Conservation (phyloP, 2,329 filamentous ascomycete species). For the Arachnomyces sp. region DNA sequence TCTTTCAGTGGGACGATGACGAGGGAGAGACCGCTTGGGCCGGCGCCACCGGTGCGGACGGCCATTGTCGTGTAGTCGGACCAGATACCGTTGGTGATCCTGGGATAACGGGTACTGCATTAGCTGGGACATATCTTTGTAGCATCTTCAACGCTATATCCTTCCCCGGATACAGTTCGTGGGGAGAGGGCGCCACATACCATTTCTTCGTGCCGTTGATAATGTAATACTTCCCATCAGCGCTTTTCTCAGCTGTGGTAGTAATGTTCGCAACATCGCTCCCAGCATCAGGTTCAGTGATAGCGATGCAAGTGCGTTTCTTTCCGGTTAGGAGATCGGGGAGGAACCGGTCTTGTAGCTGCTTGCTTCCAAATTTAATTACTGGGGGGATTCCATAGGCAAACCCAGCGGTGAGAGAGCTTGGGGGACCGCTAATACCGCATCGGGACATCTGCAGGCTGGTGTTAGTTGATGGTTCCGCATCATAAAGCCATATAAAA, state of each 20-base stretch:
- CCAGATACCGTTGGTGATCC: conserved; percentile 66
- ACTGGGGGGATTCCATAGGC: conserved; percentile 65
- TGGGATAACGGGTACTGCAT: conserved; percentile 13
- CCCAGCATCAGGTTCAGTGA: conserved; percentile 68
- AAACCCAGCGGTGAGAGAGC: conserved; percentile 61
- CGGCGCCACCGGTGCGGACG: conserved; percentile 61
- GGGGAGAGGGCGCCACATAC: conserved; percentile 23
- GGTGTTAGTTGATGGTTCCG: too few species aligned
- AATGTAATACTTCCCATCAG: conserved; percentile 59
- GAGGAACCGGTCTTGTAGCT: conserved; percentile 58
- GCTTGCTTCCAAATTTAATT: conserved; percentile 55
- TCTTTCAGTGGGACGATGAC: conserved; percentile 62
- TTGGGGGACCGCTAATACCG: conserved; percentile 56
- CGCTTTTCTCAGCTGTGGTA: conserved; percentile 55
- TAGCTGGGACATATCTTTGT: neutral
- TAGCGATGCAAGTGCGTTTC: conserved; percentile 65
- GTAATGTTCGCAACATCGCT: conserved; percentile 65
- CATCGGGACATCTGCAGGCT: conserved; percentile 49
- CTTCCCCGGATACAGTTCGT: neutral
- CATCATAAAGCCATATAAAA: neutral
- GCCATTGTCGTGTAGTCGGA: conserved; percentile 61
- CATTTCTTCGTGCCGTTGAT: conserved; percentile 73
- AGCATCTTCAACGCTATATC: too few species aligned
- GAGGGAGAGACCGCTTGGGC: conserved; percentile 55
- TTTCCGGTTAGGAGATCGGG: conserved; percentile 59